Evolutionary conservation across 192 early-diverging fungal genomes (phyloP), one percentile per base, ranked within the genome.

Genomic region (Phlyctochytrium arcticum): DNA sequence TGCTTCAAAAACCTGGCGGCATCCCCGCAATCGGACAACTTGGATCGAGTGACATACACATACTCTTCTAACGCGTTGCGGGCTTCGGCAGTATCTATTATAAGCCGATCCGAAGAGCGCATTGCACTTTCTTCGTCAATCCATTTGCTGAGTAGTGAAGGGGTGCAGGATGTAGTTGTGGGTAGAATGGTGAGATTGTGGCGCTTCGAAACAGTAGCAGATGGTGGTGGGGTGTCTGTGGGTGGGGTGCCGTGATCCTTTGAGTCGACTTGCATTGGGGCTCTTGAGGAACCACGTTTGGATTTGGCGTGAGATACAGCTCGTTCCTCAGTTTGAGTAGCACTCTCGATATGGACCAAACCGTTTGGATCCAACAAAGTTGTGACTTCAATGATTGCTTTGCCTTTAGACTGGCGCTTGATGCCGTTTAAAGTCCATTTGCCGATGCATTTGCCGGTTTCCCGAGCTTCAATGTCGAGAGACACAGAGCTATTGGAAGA

Each of bases 1-100:
- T 83, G 76, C 47, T 62, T 56, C 55, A 85, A 70, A 73, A 95
- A 93, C 57, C 74, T 70, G 17, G 85, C 82, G 71, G 88, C 85
- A 68, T 87, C 83, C 19, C 67, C 63, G 46, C 88, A 88, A 69
- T 88, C 78, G 34, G 93, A 75, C 32, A 94, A 71, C 88, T 96
- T 94, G 71, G 79, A 77, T 48, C 96, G 90, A 55, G 88, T 90
- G 29, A 96, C 91, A 75, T 98, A 98, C 27, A 96, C 91, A 79
- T 98, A 98, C 81, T 98, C 96, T 76, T 98, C 96, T 50, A 98
- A 86, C 42, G 87, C 83, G 78, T 98, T 98, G 79, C 93, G 92
- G 74, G 85, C 87, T 58, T 91, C 83, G 74, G 95, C 94, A 21
- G 96, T 98, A 60, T 94, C 94, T 48, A 87, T 80, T 30, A 98